Percentiles rank a stretch among this genome's conserved stretches.
phyloP scores from a whole-genome alignment of 2,329 filamentous ascomycete genomes.

The Chaetomiaceae sp. region DNA sequence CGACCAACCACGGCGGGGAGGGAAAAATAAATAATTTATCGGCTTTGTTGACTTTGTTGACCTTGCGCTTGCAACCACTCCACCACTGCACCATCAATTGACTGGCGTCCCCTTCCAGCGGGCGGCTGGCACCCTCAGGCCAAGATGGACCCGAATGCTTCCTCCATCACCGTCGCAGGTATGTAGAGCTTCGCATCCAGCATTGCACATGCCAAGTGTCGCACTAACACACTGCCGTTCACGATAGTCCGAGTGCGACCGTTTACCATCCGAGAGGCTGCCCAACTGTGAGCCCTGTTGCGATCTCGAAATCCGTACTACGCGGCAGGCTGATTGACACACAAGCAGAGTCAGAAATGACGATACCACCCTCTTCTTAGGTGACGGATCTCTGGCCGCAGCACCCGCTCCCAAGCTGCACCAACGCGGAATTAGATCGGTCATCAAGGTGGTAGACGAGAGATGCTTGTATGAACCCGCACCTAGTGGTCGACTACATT shows the following conservation, averaged over 20 bases:
- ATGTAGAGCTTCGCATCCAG: constrained; percentile 36
- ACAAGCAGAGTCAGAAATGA: constrained; percentile 58
- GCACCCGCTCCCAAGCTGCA: constrained; percentile 78
- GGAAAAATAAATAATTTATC: constrained; percentile 6
- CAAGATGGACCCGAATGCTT: constrained; percentile 43
- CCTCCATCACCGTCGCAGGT: constrained; percentile 59
- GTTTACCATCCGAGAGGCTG: constrained; percentile 86
- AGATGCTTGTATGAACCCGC: constrained; percentile 70
- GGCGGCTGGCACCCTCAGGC: constrained; percentile 13
- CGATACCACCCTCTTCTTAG: constrained; percentile 87
- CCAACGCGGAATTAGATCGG: constrained; percentile 79
- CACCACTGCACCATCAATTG: not conserved
- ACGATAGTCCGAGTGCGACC: constrained; percentile 62
- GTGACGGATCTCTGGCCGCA: constrained; percentile 90
- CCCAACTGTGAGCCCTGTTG: constrained; percentile 62
- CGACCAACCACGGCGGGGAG: constrained; percentile 18
- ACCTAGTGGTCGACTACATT: not conserved
- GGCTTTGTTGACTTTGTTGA: constrained; percentile 14
- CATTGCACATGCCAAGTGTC: not conserved
- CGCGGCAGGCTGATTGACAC: constrained; percentile 11
- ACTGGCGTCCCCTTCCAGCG: not conserved
- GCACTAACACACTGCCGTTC: not conserved
- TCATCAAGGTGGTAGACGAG: constrained; percentile 95
- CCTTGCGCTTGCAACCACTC: no score
- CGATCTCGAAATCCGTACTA: not conserved